Evolutionary conservation across 441 rosid genomes (phyloP).

Genomic region (Croton laevigatus): DNA sequence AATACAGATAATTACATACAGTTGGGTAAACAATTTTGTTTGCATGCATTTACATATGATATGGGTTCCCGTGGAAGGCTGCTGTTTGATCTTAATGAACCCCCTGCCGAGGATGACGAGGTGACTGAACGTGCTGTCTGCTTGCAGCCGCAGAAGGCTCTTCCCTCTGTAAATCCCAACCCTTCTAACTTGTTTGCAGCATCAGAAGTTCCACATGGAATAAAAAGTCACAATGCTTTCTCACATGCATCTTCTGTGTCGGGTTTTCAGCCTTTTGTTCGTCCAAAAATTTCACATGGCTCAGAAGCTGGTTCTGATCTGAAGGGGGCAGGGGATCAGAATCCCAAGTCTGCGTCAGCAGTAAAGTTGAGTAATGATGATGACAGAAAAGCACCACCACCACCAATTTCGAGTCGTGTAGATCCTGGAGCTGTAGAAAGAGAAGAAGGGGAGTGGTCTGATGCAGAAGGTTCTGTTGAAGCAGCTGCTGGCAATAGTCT

Average conservation of each 20-base stretch:
- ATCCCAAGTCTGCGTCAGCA: conserved; percentile 34
- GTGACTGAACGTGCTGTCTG: conserved; percentile 41
- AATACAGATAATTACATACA: conserved; percentile 19
- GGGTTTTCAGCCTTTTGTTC: conserved; percentile 91
- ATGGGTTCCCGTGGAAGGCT: conserved; percentile 88
- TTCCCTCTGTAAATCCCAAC: conserved; percentile 43
- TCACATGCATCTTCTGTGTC: conserved; percentile 76
- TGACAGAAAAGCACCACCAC: conserved; percentile 32
- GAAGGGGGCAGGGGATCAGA: conserved; percentile 36
- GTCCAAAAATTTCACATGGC: conserved; percentile 34
- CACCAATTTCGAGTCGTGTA: conserved; percentile 32
- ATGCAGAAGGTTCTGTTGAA: conserved; percentile 56
- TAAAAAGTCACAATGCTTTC: conserved; percentile 55
- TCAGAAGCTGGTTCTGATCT: conserved; percentile 37
- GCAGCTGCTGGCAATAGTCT: conserved; percentile 28
- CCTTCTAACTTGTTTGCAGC: conserved; percentile 49
- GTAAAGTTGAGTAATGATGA: conserved; percentile 33
- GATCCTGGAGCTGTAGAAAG: conserved; percentile 50
- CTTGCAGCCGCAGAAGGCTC: conserved; percentile 57
- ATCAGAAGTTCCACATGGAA: conserved; percentile 47
- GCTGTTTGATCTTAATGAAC: conserved; percentile 96
- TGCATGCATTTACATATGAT: conserved; percentile 74
- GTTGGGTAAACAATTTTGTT: conserved; percentile 32
- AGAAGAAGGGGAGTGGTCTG: conserved; percentile 99
- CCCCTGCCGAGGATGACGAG: conserved; percentile 72